Evolutionary conservation across 768 basidiomycete genomes (phyloP).

Genomic region (Lactarius hatsudake): DNA sequence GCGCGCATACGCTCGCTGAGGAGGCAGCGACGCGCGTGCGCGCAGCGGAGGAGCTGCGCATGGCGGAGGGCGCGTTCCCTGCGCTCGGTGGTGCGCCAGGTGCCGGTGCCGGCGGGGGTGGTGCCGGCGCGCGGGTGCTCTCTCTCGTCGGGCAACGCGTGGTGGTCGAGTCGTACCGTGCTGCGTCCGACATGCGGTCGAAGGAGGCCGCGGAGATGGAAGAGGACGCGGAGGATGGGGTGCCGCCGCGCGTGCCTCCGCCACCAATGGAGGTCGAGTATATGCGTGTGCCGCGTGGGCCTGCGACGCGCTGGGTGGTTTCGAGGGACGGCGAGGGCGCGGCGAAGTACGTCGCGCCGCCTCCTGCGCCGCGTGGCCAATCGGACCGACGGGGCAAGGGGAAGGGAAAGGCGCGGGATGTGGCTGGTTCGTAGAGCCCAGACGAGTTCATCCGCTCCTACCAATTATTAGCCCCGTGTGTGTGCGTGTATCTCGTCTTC

Average conservation of each 20-base stretch:
- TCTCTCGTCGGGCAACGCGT: slow-evolving; percentile 11
- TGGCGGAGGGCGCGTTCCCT: slow-evolving; percentile 24
- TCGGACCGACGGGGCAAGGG: neutral
- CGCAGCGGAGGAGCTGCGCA: slow-evolving; percentile 2
- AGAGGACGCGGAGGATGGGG: neutral
- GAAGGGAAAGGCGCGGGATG: too few species aligned
- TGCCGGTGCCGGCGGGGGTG: neutral
- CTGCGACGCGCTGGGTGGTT: slow-evolving; percentile 19
- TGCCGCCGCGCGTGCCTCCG: slow-evolving; percentile 10
- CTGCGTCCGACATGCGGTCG: too few species aligned
- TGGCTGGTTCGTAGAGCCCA: too few species aligned
- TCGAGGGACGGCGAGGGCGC: slow-evolving; percentile 1
- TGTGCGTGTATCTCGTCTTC: too few species aligned
- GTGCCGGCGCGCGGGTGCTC: slow-evolving; percentile 12
- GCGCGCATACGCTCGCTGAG: slow-evolving; percentile 5
- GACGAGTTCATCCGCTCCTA: too few species aligned
- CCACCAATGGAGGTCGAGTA: slow-evolving; percentile 19
- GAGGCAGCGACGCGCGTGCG: slow-evolving; percentile 13
- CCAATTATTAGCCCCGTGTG: too few species aligned
- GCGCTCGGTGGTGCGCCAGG: neutral
- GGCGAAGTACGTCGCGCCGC: slow-evolving; percentile 17
- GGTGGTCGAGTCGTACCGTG: slow-evolving; percentile 12
- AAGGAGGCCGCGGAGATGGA: neutral
- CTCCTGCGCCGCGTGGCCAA: neutral
- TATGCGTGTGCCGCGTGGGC: slow-evolving; percentile 19